Base-by-base conservation (phyloP, 768 basidiomycete genomes). In the Pholiota conissans region DNA sequence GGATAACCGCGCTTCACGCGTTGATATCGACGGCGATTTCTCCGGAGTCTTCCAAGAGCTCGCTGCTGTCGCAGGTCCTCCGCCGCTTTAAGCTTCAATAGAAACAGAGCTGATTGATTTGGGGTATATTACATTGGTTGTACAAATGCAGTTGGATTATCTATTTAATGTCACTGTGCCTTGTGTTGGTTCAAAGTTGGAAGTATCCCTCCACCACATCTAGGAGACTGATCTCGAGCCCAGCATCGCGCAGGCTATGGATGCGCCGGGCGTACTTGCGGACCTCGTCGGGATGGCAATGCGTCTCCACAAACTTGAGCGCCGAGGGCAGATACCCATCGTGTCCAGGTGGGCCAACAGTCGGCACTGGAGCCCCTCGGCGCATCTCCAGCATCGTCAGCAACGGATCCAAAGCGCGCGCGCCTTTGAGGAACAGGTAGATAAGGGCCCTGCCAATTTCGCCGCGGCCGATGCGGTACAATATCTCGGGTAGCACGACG, bases 11-110 rank as follows among this genome's bases (percentile, higher is more conserved):
- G 63, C 60, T 2, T 61, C 57, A 18, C 26, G 63, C 9, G 57
- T 58, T 10, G 60, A 64, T 39, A 45, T 64, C 5, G 52, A 58
- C 39, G 63, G 63, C n/a, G 57, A 64, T 28, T 64, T 64, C 32
- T 46, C 49, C 5, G 27, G 55, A 18, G 57, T 64, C 11, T 61
- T 64, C 39, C 49, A 58, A 16, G 53, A 64, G 49, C 28, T 64
- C 5, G 29, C 35, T 16, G 51, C 60, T 11, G 54, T 61, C 7
- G 53, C 52, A 18, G 63, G 63, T 26, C 57, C 60, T 13, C 63
- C 63, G 3, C 59, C 57, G n/a, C 30, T 63, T 16, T 59, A 42
- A 54, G n/a, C n/a, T 32, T 6, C 6, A 32, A 32, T 32, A 13
- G 6, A 6, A 32, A 32, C 30, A 32, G 30, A 32, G 13, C 30